Base-by-base conservation (phyloP, 108 stramenopile species). In the Cyclotella baltica region DNA sequence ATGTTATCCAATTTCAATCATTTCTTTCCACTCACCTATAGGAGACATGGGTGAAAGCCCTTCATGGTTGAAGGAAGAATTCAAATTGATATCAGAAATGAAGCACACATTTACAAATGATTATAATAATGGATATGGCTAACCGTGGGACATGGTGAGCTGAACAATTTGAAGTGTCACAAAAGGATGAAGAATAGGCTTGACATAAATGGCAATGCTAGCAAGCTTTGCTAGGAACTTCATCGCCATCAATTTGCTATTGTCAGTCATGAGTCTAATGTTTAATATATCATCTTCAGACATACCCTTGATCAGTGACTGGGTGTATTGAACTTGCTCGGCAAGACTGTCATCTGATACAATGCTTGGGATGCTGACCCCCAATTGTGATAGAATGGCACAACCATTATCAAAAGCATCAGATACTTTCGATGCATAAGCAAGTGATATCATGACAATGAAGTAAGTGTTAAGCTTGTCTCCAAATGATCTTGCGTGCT, bases 21-120 rank as follows among this genome's bases (percentile, higher is more conserved):
- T n/a, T n/a, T n/a, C n/a, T n/a, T n/a, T n/a, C n/a, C n/a, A n/a
- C n/a, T n/a, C n/a, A n/a, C n/a, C n/a, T n/a, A n/a, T n/a, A 3
- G 77, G 50, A 5, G 71, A 72, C 4, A 53, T 13, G 10, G 71
- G 55, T n/a, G 59, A 56, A n/a, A 78, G 28, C 15, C 77, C 77
- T 62, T 20, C 34, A 18, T 4, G 34, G 4, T 3, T 1, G 5
- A 61, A 16, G 34, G n/a, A n/a, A n/a, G n/a, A n/a, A n/a, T n/a
- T n/a, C n/a, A n/a, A n/a, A n/a, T n/a, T n/a, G n/a, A n/a, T n/a
- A n/a, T n/a, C n/a, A n/a, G n/a, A n/a, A n/a, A n/a, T n/a, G 11
- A 61, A 34, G 33, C 16, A 28, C 30, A 18, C 2, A 5, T 29
- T 31, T 6, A 18, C 25, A 23, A 53, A 20, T 53, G 13, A 53